Conservation (phyloP, 2,329 filamentous ascomycete species). For the Aspergillus quadricinctus region DNA sequence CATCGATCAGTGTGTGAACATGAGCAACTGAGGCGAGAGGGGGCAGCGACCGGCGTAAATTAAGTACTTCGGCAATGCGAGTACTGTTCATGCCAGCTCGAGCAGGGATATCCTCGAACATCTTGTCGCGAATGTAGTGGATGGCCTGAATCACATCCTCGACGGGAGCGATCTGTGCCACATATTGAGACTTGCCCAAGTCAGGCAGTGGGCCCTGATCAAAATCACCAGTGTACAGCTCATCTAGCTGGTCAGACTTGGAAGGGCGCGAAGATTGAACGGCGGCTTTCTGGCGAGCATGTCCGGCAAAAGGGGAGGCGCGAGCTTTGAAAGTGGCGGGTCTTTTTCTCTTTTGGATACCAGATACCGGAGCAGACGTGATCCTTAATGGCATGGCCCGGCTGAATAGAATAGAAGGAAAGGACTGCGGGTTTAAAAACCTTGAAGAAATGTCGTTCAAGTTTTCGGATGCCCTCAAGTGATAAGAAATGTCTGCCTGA, state of each 20-base stretch:
- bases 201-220: constrained; percentile 47
- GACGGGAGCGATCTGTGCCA: constrained; percentile 45
- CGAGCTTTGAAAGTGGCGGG: constrained; percentile 23
- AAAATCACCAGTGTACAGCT: constrained; percentile 19
- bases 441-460: background rate
- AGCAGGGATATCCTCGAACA: constrained; percentile 54
- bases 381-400: constrained; percentile 44
- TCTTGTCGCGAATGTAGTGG: constrained; percentile 47
- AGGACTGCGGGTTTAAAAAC: background rate
- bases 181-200: constrained; percentile 46
- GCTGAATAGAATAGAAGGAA: background rate
- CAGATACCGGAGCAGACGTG: constrained; percentile 45
- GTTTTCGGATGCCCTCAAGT: background rate
- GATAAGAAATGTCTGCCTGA: background rate
- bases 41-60: constrained; percentile 52
- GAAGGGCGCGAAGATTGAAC: constrained; percentile 20
- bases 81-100: constrained; percentile 59
- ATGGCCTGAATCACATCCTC: constrained; percentile 52
- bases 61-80: constrained; percentile 56
- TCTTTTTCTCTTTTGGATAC: constrained; percentile 40
- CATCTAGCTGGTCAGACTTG: constrained; percentile 19
- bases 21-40: constrained; percentile 58
- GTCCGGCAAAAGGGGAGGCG: constrained; percentile 39
- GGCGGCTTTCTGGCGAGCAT: constrained; percentile 39
- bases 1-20: constrained; percentile 54